phyloP scores from a whole-genome alignment of 2,329 filamentous ascomycete genomes.

The Uncinocarpus reesii region DNA sequence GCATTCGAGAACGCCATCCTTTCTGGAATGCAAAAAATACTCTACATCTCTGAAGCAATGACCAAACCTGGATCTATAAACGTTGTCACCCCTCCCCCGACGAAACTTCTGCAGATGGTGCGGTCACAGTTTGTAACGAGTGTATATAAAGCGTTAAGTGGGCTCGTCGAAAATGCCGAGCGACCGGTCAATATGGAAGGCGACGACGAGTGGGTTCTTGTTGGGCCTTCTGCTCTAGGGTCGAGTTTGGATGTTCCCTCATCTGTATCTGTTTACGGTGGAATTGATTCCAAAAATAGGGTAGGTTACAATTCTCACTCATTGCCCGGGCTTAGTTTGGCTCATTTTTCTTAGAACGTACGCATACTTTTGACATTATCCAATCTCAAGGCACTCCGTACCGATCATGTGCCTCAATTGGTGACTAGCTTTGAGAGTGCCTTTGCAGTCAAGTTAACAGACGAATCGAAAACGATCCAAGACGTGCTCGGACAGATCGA shows the following conservation, averaged over 20 bases:
- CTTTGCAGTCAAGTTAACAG: conserved; percentile 87
- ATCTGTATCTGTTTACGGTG: conserved; percentile 39
- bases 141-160: conserved; percentile 84
- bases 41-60: conserved; percentile 82
- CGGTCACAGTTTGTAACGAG: conserved; percentile 86
- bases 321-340: no score
- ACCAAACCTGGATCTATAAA: conserved; percentile 60
- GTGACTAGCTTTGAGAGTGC: conserved; percentile 85
- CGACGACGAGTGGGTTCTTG: conserved; percentile 44
- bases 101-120: conserved; percentile 83
- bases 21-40: conserved; percentile 81
- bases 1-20: conserved; percentile 76
- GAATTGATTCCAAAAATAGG: conserved; percentile 44
- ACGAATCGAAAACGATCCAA: conserved; percentile 82
- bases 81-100: conserved; percentile 73
- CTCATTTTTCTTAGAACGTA: conserved; percentile 52
- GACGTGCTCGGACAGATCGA: conserved; percentile 89
- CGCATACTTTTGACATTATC: conserved; percentile 89
- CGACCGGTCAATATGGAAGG: conserved; percentile 54
- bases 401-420: conserved; percentile 74
- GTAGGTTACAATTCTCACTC: conserved; percentile 28
- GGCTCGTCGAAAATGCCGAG: conserved; percentile 95
- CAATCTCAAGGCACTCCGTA: conserved; percentile 75
- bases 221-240: conserved; percentile 28
- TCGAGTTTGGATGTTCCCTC: conserved; percentile 28